phyloP scores from a whole-genome alignment of 768 basidiomycete species.

The Suillus weaverae region DNA sequence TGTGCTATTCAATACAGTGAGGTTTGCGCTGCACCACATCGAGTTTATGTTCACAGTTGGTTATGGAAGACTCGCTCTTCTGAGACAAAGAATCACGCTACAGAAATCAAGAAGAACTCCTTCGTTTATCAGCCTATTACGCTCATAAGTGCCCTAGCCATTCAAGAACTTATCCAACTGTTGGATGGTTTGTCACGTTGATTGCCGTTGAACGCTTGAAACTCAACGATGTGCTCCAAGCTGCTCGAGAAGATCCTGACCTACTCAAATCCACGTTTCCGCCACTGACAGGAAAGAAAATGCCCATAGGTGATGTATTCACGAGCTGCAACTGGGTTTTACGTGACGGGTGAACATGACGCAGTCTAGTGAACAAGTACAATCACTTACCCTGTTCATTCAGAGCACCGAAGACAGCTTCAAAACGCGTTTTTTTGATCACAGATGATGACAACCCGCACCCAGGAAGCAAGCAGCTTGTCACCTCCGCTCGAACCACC shows the following conservation, averaged over 20 bases:
- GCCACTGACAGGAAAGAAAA: constrained; percentile 54
- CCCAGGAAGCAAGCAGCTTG: constrained; percentile 54
- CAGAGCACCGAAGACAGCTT: constrained; percentile 83
- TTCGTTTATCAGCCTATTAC: constrained; percentile 76
- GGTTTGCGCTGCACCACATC: constrained; percentile 21
- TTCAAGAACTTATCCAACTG: constrained; percentile 75
- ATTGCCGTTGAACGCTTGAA: neutral
- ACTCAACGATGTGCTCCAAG: constrained; percentile 37
- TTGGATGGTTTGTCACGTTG: constrained; percentile 60
- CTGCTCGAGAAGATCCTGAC: constrained; percentile 61
- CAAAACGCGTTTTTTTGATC: constrained; percentile 91
- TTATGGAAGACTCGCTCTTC: constrained; percentile 23
- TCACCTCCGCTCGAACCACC: constrained; percentile 71
- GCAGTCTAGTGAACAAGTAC: constrained; percentile 5
- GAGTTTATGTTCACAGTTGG: neutral
- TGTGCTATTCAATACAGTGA: constrained; percentile 89
- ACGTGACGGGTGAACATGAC: constrained; percentile 67
- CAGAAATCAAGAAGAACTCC: constrained; percentile 69
- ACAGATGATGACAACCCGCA: constrained; percentile 67
- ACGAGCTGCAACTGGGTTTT: constrained; percentile 89
- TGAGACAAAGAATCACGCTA: constrained; percentile 37
- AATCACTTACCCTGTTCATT: neutral
- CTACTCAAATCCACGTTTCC: constrained; percentile 62
- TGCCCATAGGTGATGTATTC: constrained; percentile 88
- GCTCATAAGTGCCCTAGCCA: constrained; percentile 76